Percentiles rank a stretch among this genome's conserved stretches.
These are phyloP conservation scores for Cordyceps fumosorosea DNA, from an alignment of 2,329 filamentous ascomycete species.

Conservation along the genomic window DNA sequence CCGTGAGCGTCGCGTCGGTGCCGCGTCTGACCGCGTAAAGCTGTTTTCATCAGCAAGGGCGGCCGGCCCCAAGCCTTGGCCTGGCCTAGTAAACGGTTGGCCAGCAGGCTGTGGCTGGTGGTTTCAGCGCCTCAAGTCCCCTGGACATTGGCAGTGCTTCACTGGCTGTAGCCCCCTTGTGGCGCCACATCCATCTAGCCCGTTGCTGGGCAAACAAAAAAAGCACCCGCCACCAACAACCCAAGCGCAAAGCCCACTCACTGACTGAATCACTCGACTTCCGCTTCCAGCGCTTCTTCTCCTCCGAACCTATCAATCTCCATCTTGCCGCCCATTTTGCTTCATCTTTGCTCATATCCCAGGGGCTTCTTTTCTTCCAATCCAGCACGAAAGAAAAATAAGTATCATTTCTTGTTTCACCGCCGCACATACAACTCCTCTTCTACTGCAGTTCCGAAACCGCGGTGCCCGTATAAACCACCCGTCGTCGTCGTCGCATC, in stretches of 20 bases:
- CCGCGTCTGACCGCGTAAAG: constrained; percentile 32
- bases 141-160: too few relatives aligned
- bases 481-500: neutral
- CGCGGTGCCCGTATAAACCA: neutral
- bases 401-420: neutral
- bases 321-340: neutral
- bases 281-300: constrained; percentile 9
- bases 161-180: neutral
- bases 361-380: neutral
- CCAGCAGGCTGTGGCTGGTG: too few relatives aligned
- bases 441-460: neutral
- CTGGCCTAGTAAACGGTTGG: too few relatives aligned
- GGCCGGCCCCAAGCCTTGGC: neutral
- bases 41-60: constrained; percentile 17
- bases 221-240: neutral
- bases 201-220: constrained; percentile 9
- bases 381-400: too few relatives aligned
- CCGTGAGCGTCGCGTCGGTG: constrained; percentile 10
- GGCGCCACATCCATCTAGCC: neutral
- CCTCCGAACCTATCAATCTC: neutral
- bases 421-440: too few relatives aligned
- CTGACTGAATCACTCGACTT: neutral
- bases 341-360: neutral
- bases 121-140: too few relatives aligned
- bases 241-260: too few relatives aligned